Evolutionary conservation across 2,329 filamentous ascomycete genomes (phyloP), one percentile per base, ranked within the genome.

Genomic region (Cladosporium sp.): DNA sequence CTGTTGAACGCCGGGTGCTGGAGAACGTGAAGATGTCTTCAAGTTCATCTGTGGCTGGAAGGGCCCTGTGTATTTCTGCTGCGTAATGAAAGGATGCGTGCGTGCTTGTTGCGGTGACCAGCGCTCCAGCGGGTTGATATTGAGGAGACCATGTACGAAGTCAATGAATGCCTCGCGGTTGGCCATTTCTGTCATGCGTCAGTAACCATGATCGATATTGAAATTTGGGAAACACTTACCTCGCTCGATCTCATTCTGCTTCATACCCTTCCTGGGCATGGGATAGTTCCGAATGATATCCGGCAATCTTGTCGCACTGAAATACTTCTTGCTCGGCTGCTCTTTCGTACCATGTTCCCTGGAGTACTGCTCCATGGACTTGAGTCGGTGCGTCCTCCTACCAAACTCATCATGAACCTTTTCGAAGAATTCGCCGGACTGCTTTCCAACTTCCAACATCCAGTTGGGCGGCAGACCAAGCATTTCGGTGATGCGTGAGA

Each of bases 391-490:
- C 6, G 85, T 91, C 61, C 90, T 86, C 58, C 93, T 83, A 34
- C 92, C 92, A 64, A 89, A 99, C 65, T 99, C 93, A 65, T 99
- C 93, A 57, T 85, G 82, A 12, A 79, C 78, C 72, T 96, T 96
- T 70, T 99, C 92, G 63, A 96, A 99, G 68, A 99, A 99, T 62
- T 97, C 91, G 39, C 89, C 89, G 1, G 92, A 89, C 69, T 99
- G 93, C 71, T 99, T 99, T 61, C 93, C 93, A 80, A 96, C 95
- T 67, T 99, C 93, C 51, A 99, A 80, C 93, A 99, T 99, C 93
- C 93, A 99, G 57, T 90, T 95, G 32, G 90, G 92, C 1, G 93
- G 92, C 58, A 96, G 85, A 9, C 93, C 93, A 7, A 99, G 80
- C 93, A 99, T 99, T 72, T 99, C 93, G 18, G 93, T 91, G 57